phyloP scores from a whole-genome alignment of 2,329 filamentous ascomycete genomes.

The Penicillium sp. region DNA sequence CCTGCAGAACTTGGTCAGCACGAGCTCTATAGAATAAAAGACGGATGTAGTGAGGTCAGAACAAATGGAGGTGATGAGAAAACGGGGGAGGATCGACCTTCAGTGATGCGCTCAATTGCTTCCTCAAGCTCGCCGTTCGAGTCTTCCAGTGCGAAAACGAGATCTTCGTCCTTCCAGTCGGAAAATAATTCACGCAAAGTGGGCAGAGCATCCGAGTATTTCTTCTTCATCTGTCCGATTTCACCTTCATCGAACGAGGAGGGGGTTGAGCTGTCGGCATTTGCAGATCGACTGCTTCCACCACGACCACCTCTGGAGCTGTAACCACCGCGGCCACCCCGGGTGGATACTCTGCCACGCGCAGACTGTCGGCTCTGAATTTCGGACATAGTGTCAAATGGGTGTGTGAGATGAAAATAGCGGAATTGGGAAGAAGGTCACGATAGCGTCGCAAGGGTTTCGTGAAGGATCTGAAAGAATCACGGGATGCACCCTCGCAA shows the following conservation, averaged over 20 bases:
- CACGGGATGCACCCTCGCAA: constrained; percentile 35
- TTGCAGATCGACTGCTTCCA: constrained; percentile 59
- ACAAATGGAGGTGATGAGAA: constrained; percentile 1
- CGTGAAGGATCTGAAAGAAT: constrained; percentile 24
- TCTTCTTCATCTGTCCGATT: constrained; percentile 84
- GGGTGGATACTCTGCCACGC: constrained; percentile 83
- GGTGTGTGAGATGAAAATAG: constrained; percentile 27
- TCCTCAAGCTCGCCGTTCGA: constrained; percentile 46
- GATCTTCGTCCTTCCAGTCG: constrained; percentile 91
- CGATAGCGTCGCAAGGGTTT: constrained; percentile 22
- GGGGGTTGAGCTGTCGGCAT: constrained; percentile 66
- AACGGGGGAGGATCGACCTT: constrained; percentile 34
- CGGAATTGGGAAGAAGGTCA: constrained; percentile 23
- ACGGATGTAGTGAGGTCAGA: constrained; percentile 1
- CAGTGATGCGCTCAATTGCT: constrained; percentile 48
- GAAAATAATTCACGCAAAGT: constrained; percentile 90
- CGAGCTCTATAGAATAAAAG: not conserved
- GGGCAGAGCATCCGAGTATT: constrained; percentile 71
- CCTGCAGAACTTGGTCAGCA: constrained; percentile 31
- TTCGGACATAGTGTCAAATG: constrained; percentile 74
- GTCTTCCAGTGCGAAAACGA: constrained; percentile 89
- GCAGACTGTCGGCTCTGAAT: constrained; percentile 76
- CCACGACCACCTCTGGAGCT: constrained; percentile 65
- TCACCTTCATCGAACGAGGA: constrained; percentile 71
- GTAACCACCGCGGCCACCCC: constrained; percentile 76